Percentiles rank a stretch among this genome's conserved stretches.
Conservation (phyloP, 2,329 filamentous ascomycete genomes). For the Allantophomopsis lycopodina region DNA sequence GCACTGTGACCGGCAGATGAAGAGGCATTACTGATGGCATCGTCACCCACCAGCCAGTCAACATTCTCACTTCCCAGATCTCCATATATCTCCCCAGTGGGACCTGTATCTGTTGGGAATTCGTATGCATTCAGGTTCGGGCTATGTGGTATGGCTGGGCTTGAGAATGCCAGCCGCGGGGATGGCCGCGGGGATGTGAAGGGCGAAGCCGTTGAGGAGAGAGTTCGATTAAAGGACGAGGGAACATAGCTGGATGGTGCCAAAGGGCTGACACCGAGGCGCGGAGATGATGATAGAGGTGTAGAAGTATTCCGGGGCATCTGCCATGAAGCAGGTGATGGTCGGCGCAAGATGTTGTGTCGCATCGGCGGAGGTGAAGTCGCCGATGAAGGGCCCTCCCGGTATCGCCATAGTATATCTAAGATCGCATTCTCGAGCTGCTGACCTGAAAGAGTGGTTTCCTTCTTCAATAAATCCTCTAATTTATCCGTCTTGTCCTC, state of each 20-base stretch:
- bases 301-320: constrained; percentile 59
- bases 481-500: constrained; percentile 92
- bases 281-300: constrained; percentile 70
- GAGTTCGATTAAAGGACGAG: constrained; percentile 62
- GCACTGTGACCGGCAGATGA: constrained; percentile 57
- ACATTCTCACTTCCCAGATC: constrained; percentile 90
- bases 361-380: constrained; percentile 75
- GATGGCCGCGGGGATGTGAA: constrained; percentile 92
- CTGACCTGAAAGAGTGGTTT: constrained; percentile 62
- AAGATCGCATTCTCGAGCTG: constrained; percentile 81
- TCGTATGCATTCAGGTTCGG: constrained; percentile 91
- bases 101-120: constrained; percentile 70
- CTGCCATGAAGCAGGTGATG: constrained; percentile 91
- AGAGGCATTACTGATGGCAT: constrained; percentile 67
- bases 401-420: constrained; percentile 79
- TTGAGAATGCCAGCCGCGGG: constrained; percentile 78
- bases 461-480: constrained; percentile 70
- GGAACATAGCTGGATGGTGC: constrained; percentile 75
- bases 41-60: constrained; percentile 87
- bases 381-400: constrained; percentile 48
- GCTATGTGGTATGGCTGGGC: constrained; percentile 83
- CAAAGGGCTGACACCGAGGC: constrained; percentile 68
- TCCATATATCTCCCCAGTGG: constrained; percentile 74
- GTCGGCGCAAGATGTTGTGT: constrained; percentile 77
- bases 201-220: constrained; percentile 70